Evolutionary conservation across 1,139 yeast genomes (phyloP).

Genomic region (Sugiyamaella xylanicola): DNA sequence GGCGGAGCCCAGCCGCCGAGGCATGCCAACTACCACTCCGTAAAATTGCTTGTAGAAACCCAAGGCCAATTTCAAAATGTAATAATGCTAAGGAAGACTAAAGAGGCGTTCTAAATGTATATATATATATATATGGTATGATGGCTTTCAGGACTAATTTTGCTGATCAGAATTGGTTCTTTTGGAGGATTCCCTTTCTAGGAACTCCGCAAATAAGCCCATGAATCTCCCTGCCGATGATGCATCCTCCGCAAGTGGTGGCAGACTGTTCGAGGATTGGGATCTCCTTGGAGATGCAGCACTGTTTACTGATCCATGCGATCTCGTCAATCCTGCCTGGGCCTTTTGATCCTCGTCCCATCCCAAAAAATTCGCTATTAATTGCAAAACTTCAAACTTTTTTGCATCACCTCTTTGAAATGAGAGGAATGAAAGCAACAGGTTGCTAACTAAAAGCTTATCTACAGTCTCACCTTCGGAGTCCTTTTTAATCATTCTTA

Average conservation of each 20-base stretch:
- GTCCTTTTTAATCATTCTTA: constrained; percentile 75
- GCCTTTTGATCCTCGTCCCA: constrained; percentile 87
- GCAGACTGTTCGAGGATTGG: constrained; percentile 24
- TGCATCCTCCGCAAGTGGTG: constrained; percentile 26
- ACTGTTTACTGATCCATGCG: constrained; percentile 36
- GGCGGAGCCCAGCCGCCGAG: constrained; percentile 7
- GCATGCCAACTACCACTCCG: too few relatives aligned
- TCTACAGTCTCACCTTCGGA: constrained; percentile 78
- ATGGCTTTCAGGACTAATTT: background rate
- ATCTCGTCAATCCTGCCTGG: constrained; percentile 75
- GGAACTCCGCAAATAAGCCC: constrained; percentile 84
- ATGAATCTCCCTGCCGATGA: constrained; percentile 69
- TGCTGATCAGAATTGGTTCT: constrained; percentile 1
- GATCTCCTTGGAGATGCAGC: constrained; percentile 28
- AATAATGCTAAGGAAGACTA: background rate
- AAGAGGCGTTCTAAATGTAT: background rate
- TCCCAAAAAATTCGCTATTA: constrained; percentile 76
- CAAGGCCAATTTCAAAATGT: background rate
- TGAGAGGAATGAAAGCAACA: constrained; percentile 79
- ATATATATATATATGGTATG: background rate
- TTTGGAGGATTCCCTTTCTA: constrained; percentile 61
- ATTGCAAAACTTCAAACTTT: constrained; percentile 85
- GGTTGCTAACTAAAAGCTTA: constrained; percentile 82
- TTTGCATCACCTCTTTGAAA: constrained; percentile 93
- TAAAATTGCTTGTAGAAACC: too few relatives aligned